Conservation (phyloP, 192 early-diverging fungal species). For the Linnemannia hyalina region DNA sequence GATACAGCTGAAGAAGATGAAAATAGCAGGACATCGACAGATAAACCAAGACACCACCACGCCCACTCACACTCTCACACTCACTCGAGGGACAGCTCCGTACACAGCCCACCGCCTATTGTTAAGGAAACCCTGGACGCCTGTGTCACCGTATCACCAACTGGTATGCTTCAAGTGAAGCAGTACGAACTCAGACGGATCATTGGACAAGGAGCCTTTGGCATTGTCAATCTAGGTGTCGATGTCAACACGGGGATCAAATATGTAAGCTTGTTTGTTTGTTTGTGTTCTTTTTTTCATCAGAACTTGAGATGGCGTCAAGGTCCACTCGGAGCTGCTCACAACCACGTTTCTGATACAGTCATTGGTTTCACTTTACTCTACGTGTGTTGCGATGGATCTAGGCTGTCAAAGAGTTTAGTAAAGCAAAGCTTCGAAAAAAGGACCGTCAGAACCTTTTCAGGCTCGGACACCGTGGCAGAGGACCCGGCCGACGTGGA, state of each 20-base stretch:
- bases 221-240: constrained; percentile 85
- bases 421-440: constrained; percentile 86
- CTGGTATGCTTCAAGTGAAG: constrained; percentile 83
- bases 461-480: constrained; percentile 59
- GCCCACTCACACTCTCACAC: neutral
- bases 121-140: constrained; percentile 65
- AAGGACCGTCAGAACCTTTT: constrained; percentile 69
- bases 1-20: neutral
- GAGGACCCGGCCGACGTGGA: constrained; percentile 67
- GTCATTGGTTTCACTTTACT: neutral
- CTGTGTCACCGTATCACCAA: constrained; percentile 71
- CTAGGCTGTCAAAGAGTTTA: constrained; percentile 96
- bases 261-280: constrained; percentile 65
- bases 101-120: constrained; percentile 16
- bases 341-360: constrained; percentile 8
- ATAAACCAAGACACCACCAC: neutral
- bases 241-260: constrained; percentile 64
- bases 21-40: neutral
- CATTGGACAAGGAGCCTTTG: constrained; percentile 92
- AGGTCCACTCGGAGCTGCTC: neutral
- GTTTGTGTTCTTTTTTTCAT: neutral
- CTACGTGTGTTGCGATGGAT: neutral
- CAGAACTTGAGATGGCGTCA: neutral
- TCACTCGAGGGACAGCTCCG: constrained; percentile 24
- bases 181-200: constrained; percentile 82